Percentiles rank a stretch among this genome's conserved stretches.
Conservation (phyloP, 2,329 filamentous ascomycete genomes). For the Epichloe amarillans region DNA sequence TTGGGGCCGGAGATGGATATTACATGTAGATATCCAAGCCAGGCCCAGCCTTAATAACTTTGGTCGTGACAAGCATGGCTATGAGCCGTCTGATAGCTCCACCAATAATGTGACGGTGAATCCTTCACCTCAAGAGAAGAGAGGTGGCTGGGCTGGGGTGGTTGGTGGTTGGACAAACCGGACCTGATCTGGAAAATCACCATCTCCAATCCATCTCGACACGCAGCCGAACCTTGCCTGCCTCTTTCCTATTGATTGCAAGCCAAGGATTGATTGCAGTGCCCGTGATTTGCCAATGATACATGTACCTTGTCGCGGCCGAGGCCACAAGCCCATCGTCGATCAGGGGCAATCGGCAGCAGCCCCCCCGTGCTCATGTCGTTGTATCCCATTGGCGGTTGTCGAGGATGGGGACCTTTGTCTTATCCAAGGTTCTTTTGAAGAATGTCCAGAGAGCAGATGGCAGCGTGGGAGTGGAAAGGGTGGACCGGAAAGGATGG, state of each 20-base stretch:
- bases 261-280: not conserved
- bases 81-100: not conserved
- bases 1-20: not conserved
- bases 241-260: not conserved
- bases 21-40: not conserved
- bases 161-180: too few species aligned
- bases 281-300: not conserved
- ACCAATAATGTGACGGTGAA: not conserved
- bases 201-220: not conserved
- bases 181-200: not conserved
- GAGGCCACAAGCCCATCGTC: not conserved
- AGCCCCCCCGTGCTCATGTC: conserved; percentile 1
- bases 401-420: not conserved
- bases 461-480: not conserved
- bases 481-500: not conserved
- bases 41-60: not conserved
- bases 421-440: conserved; percentile 6
- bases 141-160: too few species aligned
- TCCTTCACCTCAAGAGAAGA: conserved; percentile 1
- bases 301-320: not conserved
- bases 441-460: conserved; percentile 11
- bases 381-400: conserved; percentile 2
- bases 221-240: not conserved
- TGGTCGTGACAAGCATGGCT: not conserved
- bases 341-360: not conserved